phyloP scores from a whole-genome alignment of 2,329 filamentous ascomycete genomes.

The Arthroderma uncinatum region DNA sequence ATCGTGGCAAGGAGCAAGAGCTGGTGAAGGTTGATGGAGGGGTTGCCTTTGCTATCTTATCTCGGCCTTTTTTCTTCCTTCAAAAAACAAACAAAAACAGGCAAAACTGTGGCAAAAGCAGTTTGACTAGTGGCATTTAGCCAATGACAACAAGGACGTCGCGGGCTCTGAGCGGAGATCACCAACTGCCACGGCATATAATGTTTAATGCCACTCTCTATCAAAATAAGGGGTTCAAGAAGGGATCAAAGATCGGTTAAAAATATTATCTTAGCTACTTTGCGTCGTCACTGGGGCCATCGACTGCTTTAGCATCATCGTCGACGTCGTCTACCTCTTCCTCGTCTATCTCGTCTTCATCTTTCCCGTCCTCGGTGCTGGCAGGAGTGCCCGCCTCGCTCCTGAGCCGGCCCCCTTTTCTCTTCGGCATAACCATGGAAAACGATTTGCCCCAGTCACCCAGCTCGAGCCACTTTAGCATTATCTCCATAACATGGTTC shows the following conservation, averaged over 20 bases:
- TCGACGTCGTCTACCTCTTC: background rate
- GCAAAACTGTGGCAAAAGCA: conserved; percentile 10
- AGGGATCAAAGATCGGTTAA: too few species aligned
- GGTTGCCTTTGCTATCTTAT: conserved; percentile 6
- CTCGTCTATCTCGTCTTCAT: background rate
- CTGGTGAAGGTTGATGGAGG: background rate
- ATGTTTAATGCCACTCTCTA: background rate
- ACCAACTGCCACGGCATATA: background rate
- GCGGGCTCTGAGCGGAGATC: background rate
- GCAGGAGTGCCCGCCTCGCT: background rate
- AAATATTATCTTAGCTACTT: too few species aligned
- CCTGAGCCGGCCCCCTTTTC: conserved; percentile 45
- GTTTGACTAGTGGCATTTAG: conserved; percentile 3
- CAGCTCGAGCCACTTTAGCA: conserved; percentile 82
- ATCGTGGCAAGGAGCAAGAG: background rate
- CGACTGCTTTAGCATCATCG: background rate
- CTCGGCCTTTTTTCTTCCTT: conserved; percentile 1
- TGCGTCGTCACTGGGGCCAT: background rate
- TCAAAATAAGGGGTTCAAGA: background rate
- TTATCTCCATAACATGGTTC: conserved; percentile 94
- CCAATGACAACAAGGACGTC: background rate
- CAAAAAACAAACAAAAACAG: conserved; percentile 2
- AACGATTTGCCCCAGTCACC: conserved; percentile 91
- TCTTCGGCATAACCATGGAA: conserved; percentile 72
- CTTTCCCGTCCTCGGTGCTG: conserved; percentile 7